Evolutionary conservation across 768 basidiomycete species (phyloP).

Genomic region (Lanmaoa pseudosensibilis): DNA sequence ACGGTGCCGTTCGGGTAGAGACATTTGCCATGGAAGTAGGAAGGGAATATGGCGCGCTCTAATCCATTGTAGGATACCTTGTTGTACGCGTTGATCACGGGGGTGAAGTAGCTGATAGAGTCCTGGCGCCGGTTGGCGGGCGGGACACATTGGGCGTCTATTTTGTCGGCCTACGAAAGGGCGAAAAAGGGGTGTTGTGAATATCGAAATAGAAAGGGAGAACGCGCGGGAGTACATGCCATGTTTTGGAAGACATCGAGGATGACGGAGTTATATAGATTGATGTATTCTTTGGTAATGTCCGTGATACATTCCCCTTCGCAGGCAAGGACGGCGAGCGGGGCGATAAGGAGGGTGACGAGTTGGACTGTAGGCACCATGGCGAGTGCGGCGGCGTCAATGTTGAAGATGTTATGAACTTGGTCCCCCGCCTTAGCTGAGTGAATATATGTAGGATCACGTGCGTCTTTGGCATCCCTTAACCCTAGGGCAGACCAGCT

Average conservation of each 20-base stretch:
- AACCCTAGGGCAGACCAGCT: background rate
- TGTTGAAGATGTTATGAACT: slow-evolving; percentile 3
- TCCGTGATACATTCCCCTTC: slow-evolving; percentile 67
- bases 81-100: slow-evolving; percentile 49
- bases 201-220: background rate
- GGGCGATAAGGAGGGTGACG: slow-evolving; percentile 29
- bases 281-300: slow-evolving; percentile 56
- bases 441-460: slow-evolving; percentile 15
- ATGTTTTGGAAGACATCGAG: slow-evolving; percentile 38
- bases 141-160: slow-evolving; percentile 36
- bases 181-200: background rate
- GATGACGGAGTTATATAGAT: slow-evolving; percentile 50
- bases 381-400: slow-evolving; percentile 9
- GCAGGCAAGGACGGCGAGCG: slow-evolving; percentile 52
- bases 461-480: slow-evolving; percentile 16
- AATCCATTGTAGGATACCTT: slow-evolving; percentile 44
- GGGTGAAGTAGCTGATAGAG: slow-evolving; percentile 41
- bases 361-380: slow-evolving; percentile 26
- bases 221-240: slow-evolving; percentile 36
- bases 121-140: slow-evolving; percentile 20
- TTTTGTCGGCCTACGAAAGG: slow-evolving; percentile 35
- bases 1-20: slow-evolving; percentile 50
- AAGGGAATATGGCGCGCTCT: slow-evolving; percentile 61
- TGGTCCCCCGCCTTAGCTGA: background rate
- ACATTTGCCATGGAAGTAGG: slow-evolving; percentile 79